Conservation (phyloP, 768 basidiomycete species). For the Dioszegia aurantiaca region DNA sequence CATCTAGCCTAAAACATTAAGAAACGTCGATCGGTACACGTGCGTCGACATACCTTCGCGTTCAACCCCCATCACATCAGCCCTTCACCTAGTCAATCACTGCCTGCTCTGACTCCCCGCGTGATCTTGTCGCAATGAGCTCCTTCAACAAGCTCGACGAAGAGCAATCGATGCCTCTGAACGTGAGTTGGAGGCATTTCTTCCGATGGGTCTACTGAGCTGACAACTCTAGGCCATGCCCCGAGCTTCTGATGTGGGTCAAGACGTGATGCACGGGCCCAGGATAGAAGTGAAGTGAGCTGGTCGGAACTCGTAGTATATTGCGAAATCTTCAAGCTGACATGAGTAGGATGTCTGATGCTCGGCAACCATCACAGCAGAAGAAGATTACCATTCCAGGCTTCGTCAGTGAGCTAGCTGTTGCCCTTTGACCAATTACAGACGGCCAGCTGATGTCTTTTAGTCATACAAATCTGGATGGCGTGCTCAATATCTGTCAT, state of each 20-base stretch:
- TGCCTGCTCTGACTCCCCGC: too few relatives aligned
- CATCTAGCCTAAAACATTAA: not conserved
- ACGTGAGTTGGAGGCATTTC: constrained; percentile 22
- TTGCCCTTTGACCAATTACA: not conserved
- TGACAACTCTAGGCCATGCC: constrained; percentile 40
- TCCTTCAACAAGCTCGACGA: constrained; percentile 24
- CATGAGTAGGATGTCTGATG: constrained; percentile 28
- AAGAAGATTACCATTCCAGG: constrained; percentile 51
- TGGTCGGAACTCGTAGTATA: too few relatives aligned
- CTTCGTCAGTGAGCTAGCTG: constrained; percentile 39
- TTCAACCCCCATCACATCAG: too few relatives aligned
- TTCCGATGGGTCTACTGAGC: not conserved
- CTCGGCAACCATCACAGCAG: constrained; percentile 28
- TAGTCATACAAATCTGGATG: constrained; percentile 81
- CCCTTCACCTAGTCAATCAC: too few relatives aligned
- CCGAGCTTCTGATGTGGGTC: constrained; percentile 40
- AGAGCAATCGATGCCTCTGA: constrained; percentile 42
- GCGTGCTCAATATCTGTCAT: constrained; percentile 82
- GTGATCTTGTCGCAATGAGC: constrained; percentile 1
- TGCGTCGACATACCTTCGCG: too few relatives aligned
- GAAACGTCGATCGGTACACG: too few relatives aligned
- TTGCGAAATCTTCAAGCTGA: not conserved
- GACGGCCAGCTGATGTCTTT: not conserved
- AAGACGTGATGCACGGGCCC: constrained; percentile 36
- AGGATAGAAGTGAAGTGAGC: constrained; percentile 47